Evolutionary conservation across 441 rosid species (phyloP), one percentile per base, ranked within the genome.

Genomic region (Croton laevigatus): DNA sequence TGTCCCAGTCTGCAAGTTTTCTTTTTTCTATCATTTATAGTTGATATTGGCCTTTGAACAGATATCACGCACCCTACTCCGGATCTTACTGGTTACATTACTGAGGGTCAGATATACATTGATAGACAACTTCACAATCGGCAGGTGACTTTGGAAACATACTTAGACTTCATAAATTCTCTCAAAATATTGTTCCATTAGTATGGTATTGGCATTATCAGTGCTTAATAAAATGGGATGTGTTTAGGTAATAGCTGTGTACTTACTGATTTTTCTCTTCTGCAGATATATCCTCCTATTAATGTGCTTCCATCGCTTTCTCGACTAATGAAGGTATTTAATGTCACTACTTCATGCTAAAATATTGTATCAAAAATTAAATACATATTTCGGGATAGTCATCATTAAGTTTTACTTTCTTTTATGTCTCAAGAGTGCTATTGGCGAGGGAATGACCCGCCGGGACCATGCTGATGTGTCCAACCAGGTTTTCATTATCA

Each of bases 391-490:
- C 27, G 13, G 62, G 20, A 16, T 14, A 51, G 5, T 71, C 27
- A 45, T 61, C 48, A 9, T 36, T 17, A 19, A 37, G 45, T n/a
- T 53, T 49, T 59, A 36, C 37, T 53, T 11, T 49, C 59, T 61
- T 6, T 45, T 36, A 0, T 11, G 17, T 65, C 74, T 74, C 82
- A 96, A n/a, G 99, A 96, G 99, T 90, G 99, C 98, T 69, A 93
- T 96, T 76, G 99, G 99, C 51, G 99, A 96, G 82, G 99, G 98
- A 60, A 96, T 96, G 99, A 96, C 98, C 71, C 98, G 98, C 16
- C 77, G 87, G 58, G 99, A 96, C 81, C 98, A 93, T 79, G 72
- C 98, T 32, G 99, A 96, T 79, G 99, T 96, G 71, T 96, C 99
- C 74, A 96, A 96, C 85, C 99, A 96, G 97, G 99, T 93, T 36